Evolutionary conservation across 2,329 filamentous ascomycete genomes (phyloP).

Genomic region (Fusarium lateritium): DNA sequence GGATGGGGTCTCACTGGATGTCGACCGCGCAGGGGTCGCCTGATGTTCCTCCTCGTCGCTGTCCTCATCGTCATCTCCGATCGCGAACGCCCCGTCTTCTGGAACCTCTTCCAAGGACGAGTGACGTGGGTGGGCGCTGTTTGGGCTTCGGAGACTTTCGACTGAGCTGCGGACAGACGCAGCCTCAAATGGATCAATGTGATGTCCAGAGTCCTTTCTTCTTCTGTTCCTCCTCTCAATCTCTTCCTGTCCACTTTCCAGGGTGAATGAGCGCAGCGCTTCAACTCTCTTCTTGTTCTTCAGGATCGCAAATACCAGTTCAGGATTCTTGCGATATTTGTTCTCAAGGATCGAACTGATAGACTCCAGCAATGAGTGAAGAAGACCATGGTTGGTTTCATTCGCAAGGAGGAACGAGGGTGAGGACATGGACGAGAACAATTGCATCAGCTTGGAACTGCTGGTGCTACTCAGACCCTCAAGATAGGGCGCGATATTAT

Average conservation of each 20-base stretch:
- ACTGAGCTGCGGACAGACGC: slow-evolving; percentile 72
- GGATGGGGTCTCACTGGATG: slow-evolving; percentile 73
- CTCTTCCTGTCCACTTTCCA: slow-evolving; percentile 93
- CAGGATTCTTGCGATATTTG: slow-evolving; percentile 84
- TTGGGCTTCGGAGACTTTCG: slow-evolving; percentile 78
- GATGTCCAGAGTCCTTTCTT: slow-evolving; percentile 73
- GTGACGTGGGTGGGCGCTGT: slow-evolving; percentile 44
- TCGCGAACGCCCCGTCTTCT: slow-evolving; percentile 86
- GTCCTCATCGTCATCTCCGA: slow-evolving; percentile 87
- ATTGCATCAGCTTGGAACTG: slow-evolving; percentile 85
- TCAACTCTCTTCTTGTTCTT: slow-evolving; percentile 88
- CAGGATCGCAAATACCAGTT: slow-evolving; percentile 84
- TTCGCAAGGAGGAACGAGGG: slow-evolving; percentile 94
- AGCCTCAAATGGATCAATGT: slow-evolving; percentile 65
- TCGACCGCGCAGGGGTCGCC: slow-evolving; percentile 73
- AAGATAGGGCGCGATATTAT: slow-evolving; percentile 90
- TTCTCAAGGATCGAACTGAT: slow-evolving; percentile 93
- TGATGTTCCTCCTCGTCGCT: slow-evolving; percentile 64
- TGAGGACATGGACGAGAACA: slow-evolving; percentile 93
- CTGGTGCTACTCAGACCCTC: slow-evolving; percentile 81
- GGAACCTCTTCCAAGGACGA: slow-evolving; percentile 53
- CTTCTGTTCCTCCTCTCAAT: slow-evolving; percentile 83
- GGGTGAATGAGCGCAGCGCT: slow-evolving; percentile 86
- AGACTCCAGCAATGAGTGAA: slow-evolving; percentile 87
- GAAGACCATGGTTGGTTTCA: slow-evolving; percentile 87